Base-by-base conservation (phyloP, 768 basidiomycete genomes). In the Serendipita indica region DNA sequence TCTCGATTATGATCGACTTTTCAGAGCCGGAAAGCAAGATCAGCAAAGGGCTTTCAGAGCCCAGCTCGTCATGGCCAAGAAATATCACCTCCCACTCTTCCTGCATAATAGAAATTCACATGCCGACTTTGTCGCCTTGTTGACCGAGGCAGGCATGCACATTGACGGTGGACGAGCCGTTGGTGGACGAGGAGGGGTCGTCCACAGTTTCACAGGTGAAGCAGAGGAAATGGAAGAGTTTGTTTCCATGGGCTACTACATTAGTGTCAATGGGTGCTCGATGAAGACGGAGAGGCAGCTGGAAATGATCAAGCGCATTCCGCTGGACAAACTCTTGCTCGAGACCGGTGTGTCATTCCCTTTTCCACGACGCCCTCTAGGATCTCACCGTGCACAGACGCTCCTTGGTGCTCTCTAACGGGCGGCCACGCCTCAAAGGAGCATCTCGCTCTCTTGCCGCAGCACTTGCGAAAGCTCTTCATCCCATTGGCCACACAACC, bases 101-200 rank as follows among this genome's bases (percentile, higher is more conserved):
- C 74, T 91, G 2, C 89, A 90, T 68, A 88, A 82, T 1, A 78
- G 89, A 18, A 78, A 82, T n/a, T 82, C 85, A 1, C 86, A 89
- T 64, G 41, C 62, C 1, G 88, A 89, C 63, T 74, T 90, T 60
- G 79, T 86, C 27, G 66, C 64, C 18, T 83, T 84, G 18, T 73
- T 90, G 22, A 73, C 71, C 22, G 80, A 82, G 59, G 80, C 82
- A 62, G 82, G 84, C 1, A 85, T 84, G 65, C 74, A 75, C 14
- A 69, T 74, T 35, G 68, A 79, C 63, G 77, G 82, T 28, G 83
- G 83, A 2, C 68, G 66, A 60, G 69, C 67, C 28, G 71, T 78
- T 59, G 86, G 82, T 37, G 80, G 74, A 16, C 74, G 72, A 20
- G 82, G 86, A 2, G 88, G 87, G 1, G 88, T 90, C 20, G 85